Percentiles rank a stretch among this genome's conserved stretches.
Conservation (phyloP, 1,139 yeast genomes). For the Protomyces arabidopsidicola region DNA sequence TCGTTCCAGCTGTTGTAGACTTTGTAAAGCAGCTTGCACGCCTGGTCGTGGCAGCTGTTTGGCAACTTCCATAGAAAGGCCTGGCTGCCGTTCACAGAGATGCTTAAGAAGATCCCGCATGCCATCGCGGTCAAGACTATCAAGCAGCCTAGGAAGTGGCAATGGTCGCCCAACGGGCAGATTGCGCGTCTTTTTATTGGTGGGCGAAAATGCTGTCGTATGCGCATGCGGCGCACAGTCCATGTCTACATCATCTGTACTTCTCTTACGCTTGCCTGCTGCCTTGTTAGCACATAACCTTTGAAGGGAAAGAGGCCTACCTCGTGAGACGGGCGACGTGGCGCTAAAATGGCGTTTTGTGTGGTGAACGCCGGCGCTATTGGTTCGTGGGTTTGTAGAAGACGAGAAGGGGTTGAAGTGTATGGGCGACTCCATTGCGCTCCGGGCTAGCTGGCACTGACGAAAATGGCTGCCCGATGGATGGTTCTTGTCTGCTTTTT, state of each 20-base stretch:
- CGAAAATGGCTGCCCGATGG: no score
- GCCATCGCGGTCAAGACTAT: conserved; percentile 57
- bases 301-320: neutral
- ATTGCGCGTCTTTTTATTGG: conserved; percentile 31
- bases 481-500: no score
- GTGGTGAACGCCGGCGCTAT: neutral
- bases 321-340: neutral
- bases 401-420: neutral
- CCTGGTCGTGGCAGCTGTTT: conserved; percentile 58
- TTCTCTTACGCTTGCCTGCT: conserved; percentile 13
- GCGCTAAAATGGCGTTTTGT: neutral
- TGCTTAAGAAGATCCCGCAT: conserved; percentile 52
- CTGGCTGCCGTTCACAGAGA: conserved; percentile 59
- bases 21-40: conserved; percentile 49
- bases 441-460: neutral
- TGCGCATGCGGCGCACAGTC: neutral
- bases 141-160: conserved; percentile 59
- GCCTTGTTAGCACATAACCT: neutral
- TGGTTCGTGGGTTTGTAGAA: neutral
- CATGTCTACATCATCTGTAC: conserved; percentile 14
- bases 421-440: neutral
- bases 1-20: conserved; percentile 49
- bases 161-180: conserved; percentile 42
- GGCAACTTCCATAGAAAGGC: conserved; percentile 51
- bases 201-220: neutral